Conservation (phyloP, 2,329 filamentous ascomycete genomes). For the Penicillium sp. region DNA sequence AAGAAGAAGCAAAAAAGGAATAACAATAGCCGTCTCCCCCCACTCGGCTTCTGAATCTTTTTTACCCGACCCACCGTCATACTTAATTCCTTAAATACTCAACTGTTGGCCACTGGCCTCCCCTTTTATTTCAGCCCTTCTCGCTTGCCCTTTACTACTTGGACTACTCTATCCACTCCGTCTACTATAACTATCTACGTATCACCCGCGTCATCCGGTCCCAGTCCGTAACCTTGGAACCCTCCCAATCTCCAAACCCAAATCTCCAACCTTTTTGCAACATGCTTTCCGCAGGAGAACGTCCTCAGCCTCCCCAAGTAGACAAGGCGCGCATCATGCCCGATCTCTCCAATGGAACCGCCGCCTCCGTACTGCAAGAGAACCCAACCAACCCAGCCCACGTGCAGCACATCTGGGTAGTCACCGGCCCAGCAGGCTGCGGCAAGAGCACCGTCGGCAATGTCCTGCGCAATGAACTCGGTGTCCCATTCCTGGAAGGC, state of each 20-base stretch:
- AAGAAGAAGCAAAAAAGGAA: no score
- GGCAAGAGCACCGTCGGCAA: constrained; percentile 77
- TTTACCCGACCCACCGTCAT: constrained; percentile 28
- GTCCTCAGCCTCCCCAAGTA: constrained; percentile 29
- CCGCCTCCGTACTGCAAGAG: constrained; percentile 14
- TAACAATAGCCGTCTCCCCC: constrained; percentile 12
- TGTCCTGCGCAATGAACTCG: constrained; percentile 62
- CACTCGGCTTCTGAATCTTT: constrained; percentile 31
- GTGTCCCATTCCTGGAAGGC: constrained; percentile 73
- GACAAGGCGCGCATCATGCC: constrained; percentile 25
- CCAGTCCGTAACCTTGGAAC: constrained; percentile 15
- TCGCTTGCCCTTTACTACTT: not conserved
- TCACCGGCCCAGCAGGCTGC: constrained; percentile 77
- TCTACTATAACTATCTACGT: not conserved
- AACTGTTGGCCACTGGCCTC: constrained; percentile 13
- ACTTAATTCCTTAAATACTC: constrained; percentile 31
- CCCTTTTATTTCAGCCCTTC: constrained; percentile 4
- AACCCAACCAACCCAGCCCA: constrained; percentile 11
- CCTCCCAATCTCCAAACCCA: not conserved
- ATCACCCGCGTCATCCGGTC: constrained; percentile 14
- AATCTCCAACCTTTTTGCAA: constrained; percentile 8
- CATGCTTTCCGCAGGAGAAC: constrained; percentile 47
- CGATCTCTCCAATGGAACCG: constrained; percentile 17
- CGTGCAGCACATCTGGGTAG: constrained; percentile 73
- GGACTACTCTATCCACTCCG: no score